Evolutionary conservation across 2,329 filamentous ascomycete species (phyloP).

Genomic region (Aspergillus melleus): DNA sequence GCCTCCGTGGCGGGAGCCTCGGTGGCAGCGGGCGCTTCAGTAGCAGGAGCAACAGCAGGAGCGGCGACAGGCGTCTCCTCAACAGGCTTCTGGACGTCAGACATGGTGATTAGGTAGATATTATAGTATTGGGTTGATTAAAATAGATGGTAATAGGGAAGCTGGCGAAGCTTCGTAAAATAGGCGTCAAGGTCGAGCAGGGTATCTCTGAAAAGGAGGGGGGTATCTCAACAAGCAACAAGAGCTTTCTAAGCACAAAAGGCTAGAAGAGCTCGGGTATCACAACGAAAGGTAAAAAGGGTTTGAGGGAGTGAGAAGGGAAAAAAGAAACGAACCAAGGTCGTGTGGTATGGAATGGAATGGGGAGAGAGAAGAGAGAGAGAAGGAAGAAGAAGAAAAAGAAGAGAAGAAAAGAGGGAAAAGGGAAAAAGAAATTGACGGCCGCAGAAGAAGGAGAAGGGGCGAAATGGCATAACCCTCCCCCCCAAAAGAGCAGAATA

Average conservation of each 20-base stretch:
- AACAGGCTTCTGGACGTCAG: constrained; percentile 70
- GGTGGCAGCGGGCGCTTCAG: constrained; percentile 36
- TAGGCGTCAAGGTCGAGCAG: constrained; percentile 15
- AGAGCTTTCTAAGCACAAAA: constrained; percentile 30
- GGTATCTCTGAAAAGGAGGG: constrained; percentile 21
- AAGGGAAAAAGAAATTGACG: constrained; percentile 23
- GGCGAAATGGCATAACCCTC: constrained; percentile 11
- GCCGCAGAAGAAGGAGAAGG: constrained; percentile 16
- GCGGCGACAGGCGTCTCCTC: constrained; percentile 55
- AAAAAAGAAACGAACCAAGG: constrained; percentile 21
- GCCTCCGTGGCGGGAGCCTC: constrained; percentile 38
- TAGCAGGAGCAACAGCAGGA: constrained; percentile 38
- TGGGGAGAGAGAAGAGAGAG: constrained; percentile 19
- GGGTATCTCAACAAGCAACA: constrained; percentile 39
- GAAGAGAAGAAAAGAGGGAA: constrained; percentile 23
- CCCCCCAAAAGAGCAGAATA: constrained; percentile 3
- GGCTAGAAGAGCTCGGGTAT: constrained; percentile 42
- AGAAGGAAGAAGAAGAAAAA: constrained; percentile 24
- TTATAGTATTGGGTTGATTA: constrained; percentile 19
- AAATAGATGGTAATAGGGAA: constrained; percentile 16
- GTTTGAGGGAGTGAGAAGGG: constrained; percentile 13
- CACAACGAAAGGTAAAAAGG: constrained; percentile 31
- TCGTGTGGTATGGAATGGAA: constrained; percentile 21
- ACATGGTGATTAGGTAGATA: constrained; percentile 55
- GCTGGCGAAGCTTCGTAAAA: constrained; percentile 20